phyloP scores from a whole-genome alignment of 2,329 filamentous ascomycete genomes.

The Pseudogymnoascus sp. region DNA sequence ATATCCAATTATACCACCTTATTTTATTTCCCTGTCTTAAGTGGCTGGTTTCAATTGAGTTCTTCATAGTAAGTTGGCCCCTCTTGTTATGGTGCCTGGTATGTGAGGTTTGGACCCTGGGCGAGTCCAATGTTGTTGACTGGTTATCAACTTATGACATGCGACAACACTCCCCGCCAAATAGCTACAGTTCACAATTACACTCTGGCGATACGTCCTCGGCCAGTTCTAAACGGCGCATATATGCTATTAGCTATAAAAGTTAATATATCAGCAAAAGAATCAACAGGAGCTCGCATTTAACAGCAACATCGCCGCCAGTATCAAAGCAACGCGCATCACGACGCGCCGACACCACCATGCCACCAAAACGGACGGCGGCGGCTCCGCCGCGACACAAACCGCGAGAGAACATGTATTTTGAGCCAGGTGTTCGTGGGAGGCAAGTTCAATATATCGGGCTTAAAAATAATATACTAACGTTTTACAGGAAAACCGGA shows the following conservation, averaged over 20 bases:
- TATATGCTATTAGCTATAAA: neutral
- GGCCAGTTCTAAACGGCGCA: neutral
- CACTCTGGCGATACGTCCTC: neutral
- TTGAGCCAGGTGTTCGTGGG: conserved; percentile 43
- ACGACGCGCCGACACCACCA: neutral
- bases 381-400: conserved; percentile 21
- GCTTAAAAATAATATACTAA: conserved; percentile 16
- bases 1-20: neutral
- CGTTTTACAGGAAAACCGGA: conserved; percentile 69
- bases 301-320: neutral
- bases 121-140: neutral
- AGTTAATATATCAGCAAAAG: neutral
- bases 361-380: conserved; percentile 11
- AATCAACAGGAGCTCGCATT: neutral
- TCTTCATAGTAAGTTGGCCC: neutral
- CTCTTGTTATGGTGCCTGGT: neutral
- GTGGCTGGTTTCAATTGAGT: neutral
- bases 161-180: conserved; percentile 8
- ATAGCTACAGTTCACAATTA: neutral
- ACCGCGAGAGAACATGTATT: conserved; percentile 37
- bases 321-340: neutral
- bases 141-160: neutral
- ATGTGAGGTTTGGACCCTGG: neutral
- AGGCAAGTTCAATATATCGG: conserved; percentile 32
- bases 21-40: neutral